Base-by-base conservation (phyloP, 495 filamentous ascomycete genomes). In the Podospora appendiculata region DNA sequence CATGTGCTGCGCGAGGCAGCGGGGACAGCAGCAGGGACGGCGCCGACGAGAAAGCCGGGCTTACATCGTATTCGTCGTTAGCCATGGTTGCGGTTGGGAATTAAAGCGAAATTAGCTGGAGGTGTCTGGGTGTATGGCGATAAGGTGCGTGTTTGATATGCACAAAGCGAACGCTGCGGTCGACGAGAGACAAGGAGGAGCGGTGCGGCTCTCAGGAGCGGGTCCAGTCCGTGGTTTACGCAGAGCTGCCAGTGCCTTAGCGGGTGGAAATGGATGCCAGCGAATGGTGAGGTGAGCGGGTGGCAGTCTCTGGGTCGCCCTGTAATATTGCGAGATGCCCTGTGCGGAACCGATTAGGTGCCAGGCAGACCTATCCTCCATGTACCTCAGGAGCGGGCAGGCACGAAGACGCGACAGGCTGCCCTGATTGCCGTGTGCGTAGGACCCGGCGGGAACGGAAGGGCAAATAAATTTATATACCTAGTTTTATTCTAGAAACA, bases 21-120 rank as follows among this genome's bases (percentile, higher is more conserved):
- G 53, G 55, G 38, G 46, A 58, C 41, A 50, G 39, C 42, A 17
- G 11, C 17, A 35, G 35, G 32, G 32, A 17, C 25, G 12, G 42
- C 6, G 45, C n/a, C 39, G 33, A 41, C 25, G 46, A 43, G 32
- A 40, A n/a, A 46, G 11, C 38, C 18, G 46, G 39, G 79, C 94
- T 82, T 75, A 98, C 93, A 87, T 99, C 93, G 74, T 99, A 97
- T 78, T 99, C 94, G 77, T 99, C 94, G 83, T 99, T 99, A 63
- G 94, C 94, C 94, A 99, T 99, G 70, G 58, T 65, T 64, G 59
- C 64, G 57, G 50, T 59, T 47, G 50, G 52, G 44, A 19, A 53
- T 57, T 50, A 52, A 34, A 48, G 56, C 34, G 42, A 47, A 49
- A 47, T 50, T 52, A 40, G 51, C 50, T 47, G 50, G 48, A 36